A percentile compares a stretch with the other conserved stretches of the same genome.
Conservation (phyloP, 495 filamentous ascomycete genomes). For the Hyaloscypha variabilis region DNA sequence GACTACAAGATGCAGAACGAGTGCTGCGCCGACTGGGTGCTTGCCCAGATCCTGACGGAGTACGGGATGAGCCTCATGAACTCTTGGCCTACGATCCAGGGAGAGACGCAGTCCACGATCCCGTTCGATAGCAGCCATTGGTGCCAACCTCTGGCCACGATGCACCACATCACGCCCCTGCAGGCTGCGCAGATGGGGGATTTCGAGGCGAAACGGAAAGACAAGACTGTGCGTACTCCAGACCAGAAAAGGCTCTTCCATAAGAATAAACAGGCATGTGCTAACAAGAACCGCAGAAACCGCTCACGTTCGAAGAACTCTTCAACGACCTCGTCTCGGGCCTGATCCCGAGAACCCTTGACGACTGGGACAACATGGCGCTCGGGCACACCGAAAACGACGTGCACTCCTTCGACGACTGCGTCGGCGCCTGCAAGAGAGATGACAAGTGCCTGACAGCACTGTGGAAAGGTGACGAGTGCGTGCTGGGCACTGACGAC, state of each 20-base stretch:
- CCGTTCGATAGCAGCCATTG: slow-evolving; percentile 54
- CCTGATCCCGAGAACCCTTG: not conserved
- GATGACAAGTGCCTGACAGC: slow-evolving; percentile 13
- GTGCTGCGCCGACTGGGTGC: slow-evolving; percentile 72
- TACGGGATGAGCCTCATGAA: slow-evolving; percentile 50
- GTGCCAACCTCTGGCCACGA: slow-evolving; percentile 62
- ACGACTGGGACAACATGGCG: slow-evolving; percentile 15
- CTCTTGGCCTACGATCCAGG: slow-evolving; percentile 58
- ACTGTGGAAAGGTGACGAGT: slow-evolving; percentile 8
- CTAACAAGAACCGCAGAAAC: not conserved
- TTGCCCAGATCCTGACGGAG: slow-evolving; percentile 59
- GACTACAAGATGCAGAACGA: slow-evolving; percentile 55
- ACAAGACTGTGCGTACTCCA: slow-evolving; percentile 7
- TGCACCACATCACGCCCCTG: slow-evolving; percentile 59
- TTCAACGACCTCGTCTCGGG: slow-evolving; percentile 11
- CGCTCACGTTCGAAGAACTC: slow-evolving; percentile 2
- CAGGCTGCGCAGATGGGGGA: slow-evolving; percentile 57
- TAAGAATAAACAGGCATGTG: not conserved
- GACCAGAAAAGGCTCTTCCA: not conserved
- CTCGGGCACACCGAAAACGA: not conserved
- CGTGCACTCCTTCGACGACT: slow-evolving; percentile 12
- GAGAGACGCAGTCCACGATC: slow-evolving; percentile 51
- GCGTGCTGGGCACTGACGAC: not conserved
- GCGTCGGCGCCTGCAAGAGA: slow-evolving; percentile 7
- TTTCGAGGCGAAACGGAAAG: slow-evolving; percentile 42